Evolutionary conservation across 1,139 yeast species (phyloP).

Genomic region (Pichia norvegensis): DNA sequence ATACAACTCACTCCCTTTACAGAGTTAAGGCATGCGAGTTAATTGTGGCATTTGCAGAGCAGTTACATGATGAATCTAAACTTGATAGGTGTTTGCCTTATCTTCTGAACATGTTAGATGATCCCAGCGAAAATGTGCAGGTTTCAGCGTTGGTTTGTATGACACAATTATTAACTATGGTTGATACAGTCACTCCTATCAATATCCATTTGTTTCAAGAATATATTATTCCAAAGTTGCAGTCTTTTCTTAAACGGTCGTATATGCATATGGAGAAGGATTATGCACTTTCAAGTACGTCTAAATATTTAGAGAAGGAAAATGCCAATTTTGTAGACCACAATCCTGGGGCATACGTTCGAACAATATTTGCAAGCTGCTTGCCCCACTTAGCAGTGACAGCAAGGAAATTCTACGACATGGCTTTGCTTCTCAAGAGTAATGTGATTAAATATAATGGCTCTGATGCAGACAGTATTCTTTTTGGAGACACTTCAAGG

Average conservation of each 20-base stretch:
- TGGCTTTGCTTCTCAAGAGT: constrained; percentile 51
- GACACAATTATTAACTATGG: constrained; percentile 55
- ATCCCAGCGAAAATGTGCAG: constrained; percentile 50
- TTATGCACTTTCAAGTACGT: neutral
- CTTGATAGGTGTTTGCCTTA: constrained; percentile 82
- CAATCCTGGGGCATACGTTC: constrained; percentile 36
- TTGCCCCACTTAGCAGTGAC: constrained; percentile 61
- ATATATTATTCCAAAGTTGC: constrained; percentile 68
- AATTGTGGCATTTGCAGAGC: constrained; percentile 67
- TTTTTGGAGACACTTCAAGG: constrained; percentile 17
- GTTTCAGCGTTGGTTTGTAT: constrained; percentile 48
- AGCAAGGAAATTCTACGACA: constrained; percentile 57
- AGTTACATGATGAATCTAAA: constrained; percentile 73
- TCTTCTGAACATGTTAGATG: constrained; percentile 50
- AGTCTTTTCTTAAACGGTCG: constrained; percentile 34
- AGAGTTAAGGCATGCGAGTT: constrained; percentile 70
- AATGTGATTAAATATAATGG: constrained; percentile 23
- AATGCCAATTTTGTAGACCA: neutral
- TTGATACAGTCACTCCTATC: constrained; percentile 64
- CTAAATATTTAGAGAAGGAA: neutral
- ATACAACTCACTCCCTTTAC: constrained; percentile 54
- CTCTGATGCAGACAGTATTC: constrained; percentile 32
- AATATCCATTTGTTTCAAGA: constrained; percentile 74
- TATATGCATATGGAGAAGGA: constrained; percentile 13
- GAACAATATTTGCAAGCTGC: constrained; percentile 64